Percentiles rank a stretch among this genome's conserved stretches.
phyloP scores from a whole-genome alignment of 2,329 filamentous ascomycete genomes.

The Botrytis tulipae region DNA sequence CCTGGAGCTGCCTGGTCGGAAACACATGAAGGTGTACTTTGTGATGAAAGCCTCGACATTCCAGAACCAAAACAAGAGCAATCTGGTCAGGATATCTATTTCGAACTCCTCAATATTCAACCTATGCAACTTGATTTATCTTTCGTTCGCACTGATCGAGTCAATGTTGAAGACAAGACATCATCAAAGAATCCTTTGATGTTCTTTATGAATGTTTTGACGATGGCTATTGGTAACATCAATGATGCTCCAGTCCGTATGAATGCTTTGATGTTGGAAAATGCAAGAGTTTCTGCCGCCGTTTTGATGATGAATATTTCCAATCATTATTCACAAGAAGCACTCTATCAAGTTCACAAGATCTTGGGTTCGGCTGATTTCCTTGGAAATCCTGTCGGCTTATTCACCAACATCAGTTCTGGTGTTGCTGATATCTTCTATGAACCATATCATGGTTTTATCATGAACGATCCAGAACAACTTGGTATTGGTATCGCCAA shows the following conservation, averaged over 20 bases:
- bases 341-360: constrained; percentile 93
- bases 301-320: constrained; percentile 83
- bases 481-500: constrained; percentile 94
- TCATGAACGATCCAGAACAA: constrained; percentile 89
- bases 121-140: constrained; percentile 98
- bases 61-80: constrained; percentile 86
- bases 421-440: constrained; percentile 98
- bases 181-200: constrained; percentile 90
- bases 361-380: constrained; percentile 97
- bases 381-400: constrained; percentile 91
- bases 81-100: constrained; percentile 91
- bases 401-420: constrained; percentile 98
- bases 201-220: constrained; percentile 98
- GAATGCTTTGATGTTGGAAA: constrained; percentile 92
- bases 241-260: constrained; percentile 94
- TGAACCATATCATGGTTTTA: constrained; percentile 96
- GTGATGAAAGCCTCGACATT: constrained; percentile 85
- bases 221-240: constrained; percentile 98
- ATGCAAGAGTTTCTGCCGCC: constrained; percentile 84
- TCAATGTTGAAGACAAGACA: constrained; percentile 94
- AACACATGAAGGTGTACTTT: constrained; percentile 73
- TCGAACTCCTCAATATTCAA: constrained; percentile 93
- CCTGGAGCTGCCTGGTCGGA: constrained; percentile 86
- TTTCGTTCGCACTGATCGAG: constrained; percentile 92
- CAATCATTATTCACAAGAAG: constrained; percentile 96